These are phyloP conservation scores for Phytopythium helicoides DNA, from an alignment of 352 stramenopile genomes.

Conservation along the genomic window DNA sequence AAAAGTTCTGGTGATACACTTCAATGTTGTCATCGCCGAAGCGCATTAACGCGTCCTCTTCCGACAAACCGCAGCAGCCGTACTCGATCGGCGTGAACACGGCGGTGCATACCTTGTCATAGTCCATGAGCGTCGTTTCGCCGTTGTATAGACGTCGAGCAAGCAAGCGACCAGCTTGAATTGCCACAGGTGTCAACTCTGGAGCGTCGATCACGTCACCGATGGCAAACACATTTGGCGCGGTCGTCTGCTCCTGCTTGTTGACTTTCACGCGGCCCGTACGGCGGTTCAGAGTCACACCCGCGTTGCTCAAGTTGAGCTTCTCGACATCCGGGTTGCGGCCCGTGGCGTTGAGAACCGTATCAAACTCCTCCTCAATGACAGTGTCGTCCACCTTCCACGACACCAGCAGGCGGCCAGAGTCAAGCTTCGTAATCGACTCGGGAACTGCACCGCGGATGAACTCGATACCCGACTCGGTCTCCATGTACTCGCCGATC, in stretches of 20 bases:
- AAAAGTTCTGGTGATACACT: constrained; percentile 96
- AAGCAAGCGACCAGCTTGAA: constrained; percentile 93
- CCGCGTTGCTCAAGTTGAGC: constrained; percentile 85
- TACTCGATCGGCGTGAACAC: constrained; percentile 99
- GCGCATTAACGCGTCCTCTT: constrained; percentile 92
- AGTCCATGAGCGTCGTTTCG: constrained; percentile 87
- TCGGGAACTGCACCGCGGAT: constrained; percentile 87
- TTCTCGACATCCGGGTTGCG: constrained; percentile 91
- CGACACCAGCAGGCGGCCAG: constrained; percentile 78
- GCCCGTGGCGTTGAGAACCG: constrained; percentile 94
- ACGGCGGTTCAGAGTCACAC: constrained; percentile 87
- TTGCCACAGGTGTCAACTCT: constrained; percentile 98
- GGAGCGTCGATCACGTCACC: constrained; percentile 96
- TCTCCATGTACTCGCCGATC: constrained; percentile 93
- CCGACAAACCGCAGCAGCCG: constrained; percentile 94
- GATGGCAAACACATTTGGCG: constrained; percentile 96
- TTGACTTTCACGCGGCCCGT: constrained; percentile 89
- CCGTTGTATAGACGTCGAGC: constrained; percentile 91
- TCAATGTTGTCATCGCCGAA: constrained; percentile 92
- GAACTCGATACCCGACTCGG: constrained; percentile 90
- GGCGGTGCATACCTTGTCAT: constrained; percentile 89
- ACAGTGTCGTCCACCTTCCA: constrained; percentile 61
- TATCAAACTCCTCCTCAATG: constrained; percentile 93
- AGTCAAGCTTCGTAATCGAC: constrained; percentile 91
- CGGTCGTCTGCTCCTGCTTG: constrained; percentile 92